Evolutionary conservation across 352 stramenopile species (phyloP), one percentile per base, ranked within the genome.

Genomic region (Phytophthora boehmeriae): DNA sequence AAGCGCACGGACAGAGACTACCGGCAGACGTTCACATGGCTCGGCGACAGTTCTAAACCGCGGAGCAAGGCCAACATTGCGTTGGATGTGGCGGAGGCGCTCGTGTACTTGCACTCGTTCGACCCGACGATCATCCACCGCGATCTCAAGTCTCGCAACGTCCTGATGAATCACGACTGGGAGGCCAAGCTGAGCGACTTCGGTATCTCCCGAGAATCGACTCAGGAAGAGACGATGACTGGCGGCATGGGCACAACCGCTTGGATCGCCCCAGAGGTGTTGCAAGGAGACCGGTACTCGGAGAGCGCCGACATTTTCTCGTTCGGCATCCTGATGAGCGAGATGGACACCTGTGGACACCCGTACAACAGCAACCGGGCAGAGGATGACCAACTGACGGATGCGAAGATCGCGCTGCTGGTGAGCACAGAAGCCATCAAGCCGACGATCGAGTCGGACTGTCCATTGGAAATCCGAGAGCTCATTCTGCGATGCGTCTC

Each of bases 201-300:
- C 60, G 76, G 76, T 5, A 78, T 86, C 17, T 80, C 67, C 10
- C 62, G 76, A 35, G 64, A 75, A 10, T 42, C 59, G 10, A 61
- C 57, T 13, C 17, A 38, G 41, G 59, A 35, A 53, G 59, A 38
- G 0, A 76, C 68, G 0, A 80, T 77, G 65, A 78, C 74, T 0
- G 72, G 73, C 2, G 75, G 84, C 10, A 77, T 75, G 61, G 80
- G 80, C 16, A 91, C 72, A 8, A 75, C 62, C 1, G 75, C 57
- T n/a, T 92, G 78, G 78, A 86, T 80, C 16, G 80, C 82, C 2
- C 83, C 83, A 17, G 83, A 93, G 59, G 77, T 92, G 23, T 47
- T 93, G 13, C 51, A 80, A 22, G 76, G 76, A 25, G 62, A 88
- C 3, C 50, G 64, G 17, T 92, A 83, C 63, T 84, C 68, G 27